phyloP scores from a whole-genome alignment of 805 yeast species.

The Metschnikowia similis region DNA sequence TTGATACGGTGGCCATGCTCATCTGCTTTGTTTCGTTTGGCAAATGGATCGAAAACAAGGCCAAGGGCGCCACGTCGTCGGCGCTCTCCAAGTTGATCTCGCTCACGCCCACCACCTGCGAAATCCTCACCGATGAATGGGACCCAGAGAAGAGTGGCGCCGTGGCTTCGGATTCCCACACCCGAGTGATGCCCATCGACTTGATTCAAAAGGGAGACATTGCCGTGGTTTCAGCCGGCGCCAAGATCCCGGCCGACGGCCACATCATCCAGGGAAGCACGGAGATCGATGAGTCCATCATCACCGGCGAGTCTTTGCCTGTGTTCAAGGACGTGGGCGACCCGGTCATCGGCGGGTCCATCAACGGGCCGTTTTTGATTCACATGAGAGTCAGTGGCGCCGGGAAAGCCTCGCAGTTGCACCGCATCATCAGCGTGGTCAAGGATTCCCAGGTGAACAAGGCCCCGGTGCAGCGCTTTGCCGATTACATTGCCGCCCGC shows the following conservation, averaged over 20 bases:
- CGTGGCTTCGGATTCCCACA: slow-evolving; percentile 27
- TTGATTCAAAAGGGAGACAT: slow-evolving; percentile 74
- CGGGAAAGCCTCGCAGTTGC: slow-evolving; percentile 81
- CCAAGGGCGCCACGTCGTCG: slow-evolving; percentile 89
- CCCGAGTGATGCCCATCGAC: slow-evolving; percentile 62
- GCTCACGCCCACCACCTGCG: slow-evolving; percentile 73
- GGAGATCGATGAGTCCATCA: slow-evolving; percentile 81
- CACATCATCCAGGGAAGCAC: slow-evolving; percentile 69
- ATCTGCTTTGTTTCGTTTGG: slow-evolving; percentile 83
- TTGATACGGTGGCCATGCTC: slow-evolving; percentile 86
- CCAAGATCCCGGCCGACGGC: slow-evolving; percentile 91
- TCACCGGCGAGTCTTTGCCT: slow-evolving; percentile 89
- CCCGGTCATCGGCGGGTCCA: slow-evolving; percentile 80
- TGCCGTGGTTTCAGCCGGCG: slow-evolving; percentile 78
- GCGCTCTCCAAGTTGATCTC: slow-evolving; percentile 80
- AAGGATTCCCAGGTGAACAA: slow-evolving; percentile 83
- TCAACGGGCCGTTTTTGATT: slow-evolving; percentile 73
- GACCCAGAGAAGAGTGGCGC: slow-evolving; percentile 7
- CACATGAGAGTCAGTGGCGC: slow-evolving; percentile 64
- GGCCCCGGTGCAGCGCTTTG: slow-evolving; percentile 88
- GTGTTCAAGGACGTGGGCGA: slow-evolving; percentile 60
- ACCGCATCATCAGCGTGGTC: slow-evolving; percentile 82
- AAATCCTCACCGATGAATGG: slow-evolving; percentile 47
- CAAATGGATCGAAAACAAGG: slow-evolving; percentile 84
- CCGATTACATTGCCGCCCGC: slow-evolving; percentile 78